Percentiles rank a stretch among this genome's conserved stretches.
phyloP scores from a whole-genome alignment of 352 stramenopile genomes.

The Blastocystis sp. region DNA sequence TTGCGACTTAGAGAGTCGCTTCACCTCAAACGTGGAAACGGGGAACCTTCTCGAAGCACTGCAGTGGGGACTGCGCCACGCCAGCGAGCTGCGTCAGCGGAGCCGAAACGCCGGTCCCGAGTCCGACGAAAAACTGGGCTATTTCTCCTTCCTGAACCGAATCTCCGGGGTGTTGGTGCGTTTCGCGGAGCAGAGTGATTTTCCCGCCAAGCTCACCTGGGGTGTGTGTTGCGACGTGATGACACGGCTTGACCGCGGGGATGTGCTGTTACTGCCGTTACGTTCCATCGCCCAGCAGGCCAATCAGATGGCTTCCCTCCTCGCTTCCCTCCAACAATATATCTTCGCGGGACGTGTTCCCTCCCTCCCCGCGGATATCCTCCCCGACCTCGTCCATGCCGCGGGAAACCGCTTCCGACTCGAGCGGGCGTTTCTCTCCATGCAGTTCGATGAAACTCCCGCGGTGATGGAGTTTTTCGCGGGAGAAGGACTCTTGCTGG shows the following conservation, averaged over 20 bases:
- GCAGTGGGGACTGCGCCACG: not conserved
- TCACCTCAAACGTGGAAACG: not conserved
- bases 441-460: not conserved
- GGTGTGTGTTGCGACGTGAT: not conserved
- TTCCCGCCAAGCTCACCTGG: not conserved
- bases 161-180: not conserved
- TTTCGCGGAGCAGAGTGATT: not conserved
- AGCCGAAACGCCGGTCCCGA: not conserved
- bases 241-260: not conserved
- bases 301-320: not conserved
- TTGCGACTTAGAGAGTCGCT: not conserved
- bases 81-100: not conserved
- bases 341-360: not conserved
- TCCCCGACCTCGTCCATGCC: not conserved
- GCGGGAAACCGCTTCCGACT: not conserved
- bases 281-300: not conserved
- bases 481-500: not conserved
- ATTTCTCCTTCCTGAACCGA: constrained; percentile 3
- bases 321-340: not conserved
- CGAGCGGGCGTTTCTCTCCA: not conserved
- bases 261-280: not conserved
- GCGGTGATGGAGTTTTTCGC: not conserved
- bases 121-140: not conserved
- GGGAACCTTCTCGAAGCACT: not conserved
- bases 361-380: not conserved